Conservation (phyloP, 1,139 yeast genomes). For the Citeromyces hawaiiensis region DNA sequence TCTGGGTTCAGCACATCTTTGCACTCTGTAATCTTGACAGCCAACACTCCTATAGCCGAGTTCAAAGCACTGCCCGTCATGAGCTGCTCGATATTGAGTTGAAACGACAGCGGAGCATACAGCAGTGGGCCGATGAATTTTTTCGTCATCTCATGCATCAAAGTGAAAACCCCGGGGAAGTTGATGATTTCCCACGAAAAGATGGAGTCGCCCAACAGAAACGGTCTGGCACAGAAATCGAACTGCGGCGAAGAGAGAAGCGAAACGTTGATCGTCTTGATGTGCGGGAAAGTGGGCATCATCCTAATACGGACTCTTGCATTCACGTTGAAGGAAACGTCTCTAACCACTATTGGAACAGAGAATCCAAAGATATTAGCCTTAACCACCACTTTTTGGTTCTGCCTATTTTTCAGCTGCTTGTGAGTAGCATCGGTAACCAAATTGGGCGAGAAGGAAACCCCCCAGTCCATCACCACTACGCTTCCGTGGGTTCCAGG, state of each 20-base stretch:
- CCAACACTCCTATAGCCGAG: constrained; percentile 79
- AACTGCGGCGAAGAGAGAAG: constrained; percentile 76
- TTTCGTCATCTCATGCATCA: constrained; percentile 72
- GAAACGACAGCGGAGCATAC: constrained; percentile 82
- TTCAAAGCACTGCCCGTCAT: constrained; percentile 73
- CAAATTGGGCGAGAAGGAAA: constrained; percentile 84
- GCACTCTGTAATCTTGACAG: constrained; percentile 55
- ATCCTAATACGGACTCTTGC: constrained; percentile 76
- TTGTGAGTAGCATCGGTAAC: constrained; percentile 70
- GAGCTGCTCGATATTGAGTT: constrained; percentile 81
- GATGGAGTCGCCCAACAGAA: constrained; percentile 54
- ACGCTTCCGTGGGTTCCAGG: constrained; percentile 82
- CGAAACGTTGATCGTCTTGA: constrained; percentile 80
- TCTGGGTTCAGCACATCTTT: constrained; percentile 48
- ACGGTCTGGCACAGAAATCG: constrained; percentile 62
- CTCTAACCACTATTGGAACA: constrained; percentile 48
- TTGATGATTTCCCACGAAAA: constrained; percentile 81
- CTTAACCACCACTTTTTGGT: constrained; percentile 64
- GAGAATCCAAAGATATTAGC: constrained; percentile 55
- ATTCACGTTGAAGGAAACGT: constrained; percentile 50
- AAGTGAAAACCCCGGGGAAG: constrained; percentile 74
- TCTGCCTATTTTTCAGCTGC: constrained; percentile 71
- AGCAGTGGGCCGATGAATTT: constrained; percentile 82
- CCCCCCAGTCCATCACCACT: constrained; percentile 94
- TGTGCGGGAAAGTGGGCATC: constrained; percentile 84